A percentile compares a stretch with the other conserved stretches of the same genome.
These are phyloP conservation scores for Flammula alnicola DNA, from an alignment of 1,284 basidiomycete species.

Conservation along the genomic window DNA sequence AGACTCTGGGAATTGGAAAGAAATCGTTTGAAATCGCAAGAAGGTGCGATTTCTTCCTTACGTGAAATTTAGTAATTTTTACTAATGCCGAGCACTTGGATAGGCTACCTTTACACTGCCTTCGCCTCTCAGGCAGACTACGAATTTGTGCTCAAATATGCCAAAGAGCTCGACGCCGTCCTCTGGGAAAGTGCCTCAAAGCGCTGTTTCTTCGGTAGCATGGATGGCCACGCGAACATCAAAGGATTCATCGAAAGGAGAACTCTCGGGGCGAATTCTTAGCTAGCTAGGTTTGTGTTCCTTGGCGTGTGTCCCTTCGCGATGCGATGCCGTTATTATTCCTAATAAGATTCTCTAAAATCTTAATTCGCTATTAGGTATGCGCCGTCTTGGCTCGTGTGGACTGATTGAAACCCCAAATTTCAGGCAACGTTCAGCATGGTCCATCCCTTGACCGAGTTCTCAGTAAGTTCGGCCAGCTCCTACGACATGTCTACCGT, in stretches of 20 bases:
- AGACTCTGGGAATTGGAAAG: conserved; percentile 97
- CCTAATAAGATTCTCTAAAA: conserved; percentile 22
- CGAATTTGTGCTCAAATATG: conserved; percentile 86
- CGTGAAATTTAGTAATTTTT: conserved; percentile 19
- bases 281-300: conserved; percentile 20
- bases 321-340: conserved; percentile 26
- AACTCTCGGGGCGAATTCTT: conserved; percentile 34
- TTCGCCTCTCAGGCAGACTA: conserved; percentile 89
- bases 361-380: conserved; percentile 30
- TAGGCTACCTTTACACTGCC: conserved; percentile 87
- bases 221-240: conserved; percentile 75
- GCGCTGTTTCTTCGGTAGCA: conserved; percentile 83
- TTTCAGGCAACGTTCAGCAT: too few relatives aligned
- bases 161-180: conserved; percentile 80
- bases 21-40: conserved; percentile 86
- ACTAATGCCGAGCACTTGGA: conserved; percentile 22
- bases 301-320: conserved; percentile 13
- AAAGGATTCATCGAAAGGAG: conserved; percentile 79
- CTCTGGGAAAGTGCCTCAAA: conserved; percentile 76
- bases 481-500: not conserved
- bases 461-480: conserved; percentile 7
- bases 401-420: conserved; percentile 19
- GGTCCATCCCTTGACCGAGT: too few relatives aligned
- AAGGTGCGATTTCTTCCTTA: conserved; percentile 56
- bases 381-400: conserved; percentile 17